These are phyloP conservation scores for Beta vulgaris DNA, from an alignment of 148 eudicot genomes.

Conservation along the genomic window DNA sequence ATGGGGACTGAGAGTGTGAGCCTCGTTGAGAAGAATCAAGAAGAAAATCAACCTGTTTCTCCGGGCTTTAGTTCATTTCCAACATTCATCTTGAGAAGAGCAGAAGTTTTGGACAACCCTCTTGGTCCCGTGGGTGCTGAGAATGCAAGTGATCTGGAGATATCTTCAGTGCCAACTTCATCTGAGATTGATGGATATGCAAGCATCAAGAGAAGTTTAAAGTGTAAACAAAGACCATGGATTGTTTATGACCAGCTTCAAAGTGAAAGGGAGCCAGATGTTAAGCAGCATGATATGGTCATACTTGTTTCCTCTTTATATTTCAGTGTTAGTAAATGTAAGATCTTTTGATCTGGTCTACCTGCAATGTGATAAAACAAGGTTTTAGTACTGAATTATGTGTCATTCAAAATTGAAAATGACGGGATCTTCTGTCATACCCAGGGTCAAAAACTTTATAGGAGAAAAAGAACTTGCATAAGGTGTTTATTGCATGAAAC, in stretches of 20 bases:
- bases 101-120: constrained; percentile 18
- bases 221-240: constrained; percentile 59
- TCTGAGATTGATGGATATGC: constrained; percentile 28
- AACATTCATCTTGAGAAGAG: constrained; percentile 55
- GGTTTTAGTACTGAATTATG: background rate
- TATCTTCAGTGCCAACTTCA: constrained; percentile 29
- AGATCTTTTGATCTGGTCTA: constrained; percentile 20
- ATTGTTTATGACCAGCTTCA: constrained; percentile 37
- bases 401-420: background rate
- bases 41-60: constrained; percentile 34
- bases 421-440: background rate
- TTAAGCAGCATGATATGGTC: constrained; percentile 45
- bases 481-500: background rate
- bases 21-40: constrained; percentile 12
- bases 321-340: constrained; percentile 21
- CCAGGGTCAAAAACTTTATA: background rate
- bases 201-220: constrained; percentile 34
- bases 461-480: background rate
- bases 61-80: constrained; percentile 58
- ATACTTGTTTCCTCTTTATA: constrained; percentile 22
- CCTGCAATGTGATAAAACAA: constrained; percentile 4
- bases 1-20: constrained; percentile 33
- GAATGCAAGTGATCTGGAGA: constrained; percentile 31
- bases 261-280: constrained; percentile 31
- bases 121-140: constrained; percentile 20